Evolutionary conservation across 2,329 filamentous ascomycete species (phyloP), one percentile per base, ranked within the genome.

Genomic region (Coniochaeta prunicola): DNA sequence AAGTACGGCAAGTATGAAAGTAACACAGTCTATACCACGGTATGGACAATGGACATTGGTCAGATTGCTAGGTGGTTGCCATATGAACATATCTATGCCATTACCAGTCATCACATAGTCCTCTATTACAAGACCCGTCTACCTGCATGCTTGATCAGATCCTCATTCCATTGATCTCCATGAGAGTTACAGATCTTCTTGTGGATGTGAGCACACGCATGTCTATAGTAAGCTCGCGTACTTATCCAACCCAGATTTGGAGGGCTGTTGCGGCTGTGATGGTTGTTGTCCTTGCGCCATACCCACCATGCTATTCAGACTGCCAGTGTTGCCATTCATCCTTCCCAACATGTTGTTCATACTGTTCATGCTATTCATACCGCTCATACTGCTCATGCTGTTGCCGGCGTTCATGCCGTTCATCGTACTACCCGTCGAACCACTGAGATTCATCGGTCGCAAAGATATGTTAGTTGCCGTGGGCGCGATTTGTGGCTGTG

Each of bases 181-280:
- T 24, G 19, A 21, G 24, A 12, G 8, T 9, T 45, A 10, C 24
- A 45, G 7, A 24, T 38, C 36, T 2, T 10, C 36, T 5, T 7
- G 36, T n/a, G 19, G 5, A n/a, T 10, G 19, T 38, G 9, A 4
- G 4, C 19, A 28, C n/a, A 7, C 30, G 36, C 53, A 55, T 12
- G 7, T 13, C 67, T 74, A 88, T 64, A 89, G 70, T 64, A 89
- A 69, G 73, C 86, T 89, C 70, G 86, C 81, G 63, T 88, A 89
- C 73, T 85, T 86, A 71, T 87, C 85, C 72, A 89, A 74, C 0
- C 85, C 84, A 5, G 79, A 78, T 65, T 77, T 79, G 58, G 70
- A 73, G 38, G 70, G 60, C 30, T 66, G 64, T 61, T 69, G 65
- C 61, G 68, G 66, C 58, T 68, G 66, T 60, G 67, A 66, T 54